Evolutionary conservation across 345 rosid species (phyloP).

Genomic region (Eucalyptus erythrocorys): DNA sequence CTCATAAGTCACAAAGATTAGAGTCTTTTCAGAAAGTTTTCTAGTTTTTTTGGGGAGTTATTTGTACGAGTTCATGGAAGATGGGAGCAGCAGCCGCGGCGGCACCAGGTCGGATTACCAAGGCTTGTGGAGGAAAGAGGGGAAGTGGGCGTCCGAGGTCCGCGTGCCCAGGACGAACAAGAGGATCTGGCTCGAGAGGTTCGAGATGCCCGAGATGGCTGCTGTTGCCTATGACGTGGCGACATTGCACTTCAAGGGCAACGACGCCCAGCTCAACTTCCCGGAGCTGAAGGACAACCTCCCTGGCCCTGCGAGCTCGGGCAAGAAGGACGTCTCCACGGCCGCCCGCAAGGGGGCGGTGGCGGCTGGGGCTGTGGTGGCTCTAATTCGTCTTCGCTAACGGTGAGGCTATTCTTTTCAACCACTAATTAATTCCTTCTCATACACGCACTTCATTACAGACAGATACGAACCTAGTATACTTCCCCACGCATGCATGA

Average conservation of each 20-base stretch:
- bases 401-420: no score
- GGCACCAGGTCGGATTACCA: constrained; percentile 13
- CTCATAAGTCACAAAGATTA: neutral
- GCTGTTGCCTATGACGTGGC: constrained; percentile 88
- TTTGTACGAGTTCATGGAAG: neutral
- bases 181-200: constrained; percentile 85
- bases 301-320: constrained; percentile 46
- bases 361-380: no score
- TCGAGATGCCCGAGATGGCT: constrained; percentile 77
- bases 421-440: no score
- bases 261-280: constrained; percentile 54
- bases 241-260: constrained; percentile 57
- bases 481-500: no score
- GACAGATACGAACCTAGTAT: no score
- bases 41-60: no score
- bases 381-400: no score
- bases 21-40: no score
- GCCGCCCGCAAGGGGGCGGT: no score
- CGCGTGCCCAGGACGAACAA: constrained; percentile 76
- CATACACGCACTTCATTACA: no score
- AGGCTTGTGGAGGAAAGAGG: constrained; percentile 92
- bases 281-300: constrained; percentile 28
- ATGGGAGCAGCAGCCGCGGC: neutral
- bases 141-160: constrained; percentile 94
- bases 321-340: no score